phyloP scores from a whole-genome alignment of 768 basidiomycete species.

The Omphalotus guepiniiformis region DNA sequence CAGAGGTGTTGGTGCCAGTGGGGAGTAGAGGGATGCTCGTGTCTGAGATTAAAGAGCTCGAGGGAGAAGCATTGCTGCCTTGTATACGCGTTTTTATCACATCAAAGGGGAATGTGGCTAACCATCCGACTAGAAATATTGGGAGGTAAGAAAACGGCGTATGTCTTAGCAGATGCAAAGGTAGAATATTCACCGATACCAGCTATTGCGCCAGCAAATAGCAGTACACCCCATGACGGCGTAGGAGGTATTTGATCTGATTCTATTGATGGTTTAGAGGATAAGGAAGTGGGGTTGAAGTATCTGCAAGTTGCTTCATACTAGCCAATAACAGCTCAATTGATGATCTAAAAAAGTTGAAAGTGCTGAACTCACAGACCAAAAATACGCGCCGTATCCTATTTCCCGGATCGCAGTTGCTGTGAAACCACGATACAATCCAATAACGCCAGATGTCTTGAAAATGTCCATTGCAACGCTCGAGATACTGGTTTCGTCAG shows the following conservation, averaged over 20 bases:
- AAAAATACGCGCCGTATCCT: conserved; percentile 86
- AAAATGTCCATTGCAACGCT: conserved; percentile 56
- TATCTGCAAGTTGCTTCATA: conserved; percentile 64
- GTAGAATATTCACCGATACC: conserved; percentile 43
- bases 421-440: conserved; percentile 73
- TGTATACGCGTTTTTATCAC: conserved; percentile 91
- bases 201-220: conserved; percentile 73
- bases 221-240: conserved; percentile 50
- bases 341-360: neutral
- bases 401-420: conserved; percentile 74
- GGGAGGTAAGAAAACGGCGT: neutral
- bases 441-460: conserved; percentile 50
- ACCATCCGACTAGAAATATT: conserved; percentile 54
- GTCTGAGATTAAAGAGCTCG: neutral
- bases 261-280: conserved; percentile 29
- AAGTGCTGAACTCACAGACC: conserved; percentile 48
- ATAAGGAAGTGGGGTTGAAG: conserved; percentile 28
- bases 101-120: conserved; percentile 82
- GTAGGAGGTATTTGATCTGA: conserved; percentile 33
- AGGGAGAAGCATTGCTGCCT: conserved; percentile 23
- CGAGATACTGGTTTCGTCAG: conserved; percentile 42
- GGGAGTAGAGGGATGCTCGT: neutral
- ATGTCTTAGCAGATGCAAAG: neutral
- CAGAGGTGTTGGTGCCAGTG: neutral
- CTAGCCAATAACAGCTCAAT: conserved; percentile 21